Base-by-base conservation (phyloP, 176 grass and related monocot genomes). In the Aegilops sharonensis region DNA sequence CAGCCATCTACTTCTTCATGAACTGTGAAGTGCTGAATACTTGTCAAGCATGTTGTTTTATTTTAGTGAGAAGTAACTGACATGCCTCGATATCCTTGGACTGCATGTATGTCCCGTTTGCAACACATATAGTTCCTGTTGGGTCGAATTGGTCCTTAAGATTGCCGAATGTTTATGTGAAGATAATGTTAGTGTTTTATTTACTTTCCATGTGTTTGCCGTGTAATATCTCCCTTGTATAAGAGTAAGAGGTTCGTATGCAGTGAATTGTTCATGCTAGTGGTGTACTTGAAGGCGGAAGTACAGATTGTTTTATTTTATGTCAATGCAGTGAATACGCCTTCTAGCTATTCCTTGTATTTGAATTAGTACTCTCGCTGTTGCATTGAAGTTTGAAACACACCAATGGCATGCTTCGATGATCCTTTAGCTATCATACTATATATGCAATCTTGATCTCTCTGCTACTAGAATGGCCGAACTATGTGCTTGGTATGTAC, bases 91-190 rank as follows among this genome's bases (percentile, higher is more conserved):
- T 54, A 54, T 54, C 48, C 15, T 54, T 54, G 48, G 48, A 54
- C 48, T 18, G 15, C 48, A 54, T 17, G 48, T 54, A 54, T 54
- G 48, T 54, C 48, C 48, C 48, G 48, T 17, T 54, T 54, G 48
- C 14, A 54, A 82, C 80, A 31, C 29, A 11, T 35, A 25, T 35
- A 25, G 56, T 78, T 20, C 78, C 48, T 73, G 12, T 39, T 82
- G 78, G 65, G 62, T 86, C 79, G 64, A 86, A 78, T 48, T 13
- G 5, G 67, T 81, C 85, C 85, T 68, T 45, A 61, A 91, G 43
- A 63, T 29, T 85, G 62, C 14, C 2, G 59, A 47, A 85, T 78
- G 40, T n/a, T 15, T 11, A 45, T 20, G 7, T 5, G 24, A 30
- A 66, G 14, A 24, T 80, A 24, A 4, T n/a, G 54, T 17, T 57